phyloP scores from a whole-genome alignment of 2,329 filamentous ascomycete species.

The Taxawa tesnikishii region DNA sequence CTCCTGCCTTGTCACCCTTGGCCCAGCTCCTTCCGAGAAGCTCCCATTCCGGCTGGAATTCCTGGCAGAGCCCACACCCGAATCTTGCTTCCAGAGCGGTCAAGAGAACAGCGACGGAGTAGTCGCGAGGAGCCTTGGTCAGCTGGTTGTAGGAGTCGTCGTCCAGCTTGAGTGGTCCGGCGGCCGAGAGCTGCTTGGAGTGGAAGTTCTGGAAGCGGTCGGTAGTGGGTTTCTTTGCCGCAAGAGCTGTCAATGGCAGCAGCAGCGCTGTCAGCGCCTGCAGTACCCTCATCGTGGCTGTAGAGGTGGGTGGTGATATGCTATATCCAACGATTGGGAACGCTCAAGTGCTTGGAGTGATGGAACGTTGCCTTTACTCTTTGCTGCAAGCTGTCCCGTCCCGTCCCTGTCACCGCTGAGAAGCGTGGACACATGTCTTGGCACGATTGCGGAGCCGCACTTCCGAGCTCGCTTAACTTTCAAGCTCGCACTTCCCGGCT shows the following conservation, averaged over 20 bases:
- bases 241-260: conserved; percentile 47
- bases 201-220: conserved; percentile 64
- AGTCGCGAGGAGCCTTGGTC: conserved; percentile 68
- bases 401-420: no score
- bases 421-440: no score
- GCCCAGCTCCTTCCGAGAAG: conserved; percentile 76
- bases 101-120: conserved; percentile 68
- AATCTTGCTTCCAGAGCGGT: conserved; percentile 77
- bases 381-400: no score
- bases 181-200: conserved; percentile 49
- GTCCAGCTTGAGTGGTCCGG: conserved; percentile 60
- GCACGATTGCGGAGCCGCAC: no score
- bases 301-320: no score
- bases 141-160: conserved; percentile 65
- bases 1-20: conserved; percentile 64
- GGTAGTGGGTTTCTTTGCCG: conserved; percentile 47
- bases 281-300: conserved; percentile 64
- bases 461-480: no score
- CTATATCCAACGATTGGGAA: no score
- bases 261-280: conserved; percentile 50
- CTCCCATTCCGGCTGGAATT: conserved; percentile 93
- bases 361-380: no score
- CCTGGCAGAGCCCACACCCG: conserved; percentile 73
- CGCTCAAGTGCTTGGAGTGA: no score
- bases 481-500: no score